Base-by-base conservation (phyloP, 306 rosid species). In the Cucumis hystrix region DNA sequence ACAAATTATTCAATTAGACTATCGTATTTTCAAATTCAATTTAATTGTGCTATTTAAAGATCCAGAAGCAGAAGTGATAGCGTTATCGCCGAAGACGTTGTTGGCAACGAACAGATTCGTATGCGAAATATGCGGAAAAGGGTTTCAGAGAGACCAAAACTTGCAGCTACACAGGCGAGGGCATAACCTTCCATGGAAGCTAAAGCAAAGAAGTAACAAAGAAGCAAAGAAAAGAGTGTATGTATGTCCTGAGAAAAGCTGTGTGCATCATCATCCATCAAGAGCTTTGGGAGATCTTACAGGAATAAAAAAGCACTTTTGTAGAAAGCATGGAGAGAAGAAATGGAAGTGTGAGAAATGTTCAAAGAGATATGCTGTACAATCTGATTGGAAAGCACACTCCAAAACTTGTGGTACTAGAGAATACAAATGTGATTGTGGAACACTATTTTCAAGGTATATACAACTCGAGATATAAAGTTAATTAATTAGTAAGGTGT, bases 221-320 rank as follows among this genome's bases (percentile, higher is more conserved):
- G 98, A 92, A 56, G 35, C 78, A 10, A 92, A 61, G 79, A 92
- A 92, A 80, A 81, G 96, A 18, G 98, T 92, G 39, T 92, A 90
- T 78, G 98, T 92, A 3, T 92, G 98, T 61, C 98, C 98, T 0
- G 98, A 92, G 52, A 92, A 86, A 80, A 90, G 59, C 58, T 92
- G 98, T 30, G 96, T 92, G 2, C 98, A 92, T 49, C 79, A 90
- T 18, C 91, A 90, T 45, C 88, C 98, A 68, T 89, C 92, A 2
- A 84, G 98, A 78, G 98, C 98, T 15, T 86, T 90, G 14, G 98
- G 98, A 58, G 98, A 92, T 79, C 83, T 92, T 23, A 92, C 98
- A 3, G 96, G 98, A n/a, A 90, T 92, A 15, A 92, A 92, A 75
- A 92, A 92, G 84, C 98, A 92, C 92, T 92, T 92, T n/a, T 90